phyloP scores from a whole-genome alignment of 345 rosid genomes.

The Erucastrum elatum region DNA sequence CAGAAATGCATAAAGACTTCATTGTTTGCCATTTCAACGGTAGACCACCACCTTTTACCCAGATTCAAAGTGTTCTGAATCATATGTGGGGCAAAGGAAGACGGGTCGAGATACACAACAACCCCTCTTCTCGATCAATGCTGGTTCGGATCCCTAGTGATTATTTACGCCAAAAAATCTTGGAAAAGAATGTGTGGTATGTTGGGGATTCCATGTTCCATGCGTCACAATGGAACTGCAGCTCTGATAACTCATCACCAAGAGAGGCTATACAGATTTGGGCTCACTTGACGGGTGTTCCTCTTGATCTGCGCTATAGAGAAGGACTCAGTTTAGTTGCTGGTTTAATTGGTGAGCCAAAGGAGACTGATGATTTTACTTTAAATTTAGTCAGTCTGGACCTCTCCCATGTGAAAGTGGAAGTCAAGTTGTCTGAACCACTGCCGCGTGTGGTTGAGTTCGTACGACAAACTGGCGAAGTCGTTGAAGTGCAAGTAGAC shows the following conservation, averaged over 20 bases:
- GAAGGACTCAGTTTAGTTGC: background rate
- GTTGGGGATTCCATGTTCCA: background rate
- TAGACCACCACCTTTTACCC: background rate
- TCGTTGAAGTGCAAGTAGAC: background rate
- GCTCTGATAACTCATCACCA: background rate
- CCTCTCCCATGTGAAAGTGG: background rate
- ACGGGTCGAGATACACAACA: background rate
- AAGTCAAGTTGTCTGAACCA: background rate
- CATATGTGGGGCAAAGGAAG: background rate
- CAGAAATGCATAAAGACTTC: background rate
- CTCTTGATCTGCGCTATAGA: background rate
- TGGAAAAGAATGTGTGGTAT: background rate
- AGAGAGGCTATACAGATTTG: background rate
- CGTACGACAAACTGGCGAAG: background rate
- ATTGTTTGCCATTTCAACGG: background rate
- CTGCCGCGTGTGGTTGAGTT: background rate
- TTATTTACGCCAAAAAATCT: background rate
- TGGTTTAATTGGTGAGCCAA: too few relatives aligned
- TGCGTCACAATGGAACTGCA: background rate
- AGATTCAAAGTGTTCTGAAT: background rate
- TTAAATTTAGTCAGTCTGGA: background rate
- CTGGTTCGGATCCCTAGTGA: background rate
- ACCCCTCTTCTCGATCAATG: background rate
- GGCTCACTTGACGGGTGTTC: background rate
- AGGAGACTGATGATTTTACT: background rate